Percentiles rank a stretch among this genome's conserved stretches.
Conservation (phyloP, 1,284 basidiomycete species). For the Ceratobasidium sp. region DNA sequence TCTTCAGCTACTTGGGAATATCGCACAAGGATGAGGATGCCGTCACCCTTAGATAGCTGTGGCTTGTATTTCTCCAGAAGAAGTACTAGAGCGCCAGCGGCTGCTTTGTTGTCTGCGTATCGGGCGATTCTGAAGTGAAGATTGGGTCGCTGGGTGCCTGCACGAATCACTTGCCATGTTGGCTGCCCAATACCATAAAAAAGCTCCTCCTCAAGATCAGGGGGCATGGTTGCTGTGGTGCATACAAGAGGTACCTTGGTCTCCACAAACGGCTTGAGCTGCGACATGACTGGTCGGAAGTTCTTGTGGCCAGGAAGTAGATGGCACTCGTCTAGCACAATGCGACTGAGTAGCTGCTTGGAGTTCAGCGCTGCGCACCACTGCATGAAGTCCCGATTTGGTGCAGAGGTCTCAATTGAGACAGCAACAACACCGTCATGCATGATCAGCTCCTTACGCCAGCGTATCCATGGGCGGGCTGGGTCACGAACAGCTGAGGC, state of each 20-base stretch:
- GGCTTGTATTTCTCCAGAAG: not conserved
- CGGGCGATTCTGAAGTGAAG: not conserved
- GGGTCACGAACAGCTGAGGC: not conserved
- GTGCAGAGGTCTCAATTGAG: not conserved
- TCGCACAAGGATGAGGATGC: not conserved
- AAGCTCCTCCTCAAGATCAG: not conserved
- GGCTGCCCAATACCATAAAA: not conserved
- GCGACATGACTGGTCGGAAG: not conserved
- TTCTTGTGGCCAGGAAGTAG: not conserved
- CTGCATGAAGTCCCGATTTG: not conserved
- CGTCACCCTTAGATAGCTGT: not conserved
- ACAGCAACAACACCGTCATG: not conserved
- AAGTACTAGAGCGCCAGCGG: not conserved
- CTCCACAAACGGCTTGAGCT: not conserved
- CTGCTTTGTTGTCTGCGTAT: not conserved
- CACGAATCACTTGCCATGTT: not conserved
- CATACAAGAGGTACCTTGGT: not conserved
- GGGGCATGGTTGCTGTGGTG: slow-evolving; percentile 1
- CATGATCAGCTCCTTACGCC: not conserved
- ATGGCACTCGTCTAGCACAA: slow-evolving; percentile 26
- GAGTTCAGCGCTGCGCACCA: not conserved
- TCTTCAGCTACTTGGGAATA: not conserved
- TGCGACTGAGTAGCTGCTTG: not conserved
- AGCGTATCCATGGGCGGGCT: not conserved
- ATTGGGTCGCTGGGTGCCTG: not conserved